Percentiles rank a stretch among this genome's conserved stretches.
Evolutionary conservation across 192 early-diverging fungal species (phyloP).

Genomic region (Rhizophagus prolifer): DNA sequence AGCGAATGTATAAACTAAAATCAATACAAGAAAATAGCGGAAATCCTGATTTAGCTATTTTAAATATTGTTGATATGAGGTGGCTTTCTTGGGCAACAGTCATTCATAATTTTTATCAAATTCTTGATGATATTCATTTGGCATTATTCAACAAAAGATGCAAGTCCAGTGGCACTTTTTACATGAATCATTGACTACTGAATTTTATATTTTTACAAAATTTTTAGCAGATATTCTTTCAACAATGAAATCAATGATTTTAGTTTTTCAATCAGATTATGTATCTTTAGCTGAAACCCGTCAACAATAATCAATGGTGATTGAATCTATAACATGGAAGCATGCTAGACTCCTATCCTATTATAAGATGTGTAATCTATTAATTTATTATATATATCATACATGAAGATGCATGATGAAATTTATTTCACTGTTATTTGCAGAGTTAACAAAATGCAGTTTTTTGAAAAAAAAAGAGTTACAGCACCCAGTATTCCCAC

Average conservation of each 20-base stretch:
- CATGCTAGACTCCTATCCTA: too few species aligned
- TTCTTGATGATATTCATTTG: neutral
- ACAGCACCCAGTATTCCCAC: too few species aligned
- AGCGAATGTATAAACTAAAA: neutral
- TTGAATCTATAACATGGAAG: neutral
- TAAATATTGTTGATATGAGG: neutral
- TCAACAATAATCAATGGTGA: neutral
- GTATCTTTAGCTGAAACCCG: neutral
- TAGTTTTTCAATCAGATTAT: neutral
- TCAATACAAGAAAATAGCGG: neutral
- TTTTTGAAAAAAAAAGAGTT: too few species aligned
- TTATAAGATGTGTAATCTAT: too few species aligned
- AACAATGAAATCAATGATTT: neutral
- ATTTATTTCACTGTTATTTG: neutral
- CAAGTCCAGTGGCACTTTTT: neutral
- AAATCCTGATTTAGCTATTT: slow-evolving; percentile 1
- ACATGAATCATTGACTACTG: too few species aligned
- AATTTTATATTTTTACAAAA: too few species aligned
- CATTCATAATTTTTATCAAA: neutral
- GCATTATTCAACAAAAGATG: neutral
- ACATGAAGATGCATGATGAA: too few species aligned
- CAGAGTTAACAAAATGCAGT: too few species aligned
- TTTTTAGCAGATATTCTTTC: too few species aligned
- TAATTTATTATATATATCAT: too few species aligned
- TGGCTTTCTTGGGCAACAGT: neutral